A percentile compares a stretch with the other conserved stretches of the same genome.
These are phyloP conservation scores for Trametes cinnabarina DNA, from an alignment of 768 basidiomycete species.

Conservation along the genomic window DNA sequence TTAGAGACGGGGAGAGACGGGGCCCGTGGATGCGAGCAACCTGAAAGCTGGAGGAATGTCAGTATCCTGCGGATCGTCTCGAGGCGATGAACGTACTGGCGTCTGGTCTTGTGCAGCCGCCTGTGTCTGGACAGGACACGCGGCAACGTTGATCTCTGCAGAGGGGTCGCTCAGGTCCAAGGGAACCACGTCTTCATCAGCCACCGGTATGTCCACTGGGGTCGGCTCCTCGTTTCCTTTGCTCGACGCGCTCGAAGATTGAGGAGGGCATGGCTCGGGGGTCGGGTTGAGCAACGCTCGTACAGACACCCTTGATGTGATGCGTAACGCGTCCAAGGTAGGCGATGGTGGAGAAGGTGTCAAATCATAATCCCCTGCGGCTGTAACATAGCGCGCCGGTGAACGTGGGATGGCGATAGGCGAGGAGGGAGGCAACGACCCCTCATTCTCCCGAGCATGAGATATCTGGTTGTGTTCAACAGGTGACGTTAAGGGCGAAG, in stretches of 20 bases:
- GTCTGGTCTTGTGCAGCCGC: background rate
- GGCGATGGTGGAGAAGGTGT: conserved; percentile 15
- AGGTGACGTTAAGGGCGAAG: conserved; percentile 9
- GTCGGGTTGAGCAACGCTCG: conserved; percentile 18
- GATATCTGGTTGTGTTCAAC: background rate
- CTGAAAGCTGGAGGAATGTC: background rate
- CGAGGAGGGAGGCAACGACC: conserved; percentile 5
- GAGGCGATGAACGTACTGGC: background rate
- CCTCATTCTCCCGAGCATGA: background rate
- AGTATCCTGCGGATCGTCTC: background rate
- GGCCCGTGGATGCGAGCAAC: background rate
- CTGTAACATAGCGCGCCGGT: background rate
- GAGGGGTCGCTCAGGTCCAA: background rate
- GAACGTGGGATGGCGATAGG: conserved; percentile 10
- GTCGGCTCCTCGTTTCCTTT: background rate
- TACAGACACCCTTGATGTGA: conserved; percentile 15
- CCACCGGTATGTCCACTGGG: background rate
- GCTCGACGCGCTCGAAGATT: background rate
- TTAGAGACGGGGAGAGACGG: background rate
- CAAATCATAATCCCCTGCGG: background rate
- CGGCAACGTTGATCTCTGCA: background rate
- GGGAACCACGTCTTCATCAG: conserved; percentile 7
- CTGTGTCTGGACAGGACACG: background rate
- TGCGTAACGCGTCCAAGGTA: conserved; percentile 9
- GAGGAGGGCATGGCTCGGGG: background rate